Base-by-base conservation (phyloP, 495 filamentous ascomycete genomes). In the Penicillium nucicola region DNA sequence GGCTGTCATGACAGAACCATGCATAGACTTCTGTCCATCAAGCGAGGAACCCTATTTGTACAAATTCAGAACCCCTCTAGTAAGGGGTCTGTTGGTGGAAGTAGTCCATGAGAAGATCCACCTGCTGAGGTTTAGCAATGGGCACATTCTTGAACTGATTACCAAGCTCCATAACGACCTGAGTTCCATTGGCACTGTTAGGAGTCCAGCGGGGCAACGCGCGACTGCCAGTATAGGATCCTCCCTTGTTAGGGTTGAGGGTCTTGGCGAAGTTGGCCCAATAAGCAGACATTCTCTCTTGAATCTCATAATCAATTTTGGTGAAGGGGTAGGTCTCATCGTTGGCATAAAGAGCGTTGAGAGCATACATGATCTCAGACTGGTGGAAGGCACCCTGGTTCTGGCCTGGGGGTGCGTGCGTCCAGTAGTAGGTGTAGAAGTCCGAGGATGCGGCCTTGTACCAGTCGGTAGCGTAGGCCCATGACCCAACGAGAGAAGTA, bases 391-490 rank as follows among this genome's bases (percentile, higher is more conserved):
- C 64, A 13, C 64, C 64, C 47, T 57, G 53, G 48, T 37, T 28
- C 50, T 65, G 59, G 20, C 61, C 55, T 0, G 61, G 64, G 5
- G 64, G 64, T 11, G 64, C 61, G 40, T 65, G 61, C 40, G 56
- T 58, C 62, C 65, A 68, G 57, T 63, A 61, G 52, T 68, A 68
- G 14, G 65, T 65, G 49, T 62, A 68, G 38, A 63, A 65, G n/a
- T 55, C 28, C 2, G 52, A 32, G 2, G 56, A 32, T n/a, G 61
- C 61, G 9, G 55, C 31, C 47, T 65, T 58, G 50, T 58, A 56
- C 64, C 64, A 65, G 18, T 57, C 57, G 0, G 50, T 62, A 2
- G 58, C 64, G 23, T 55, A 65, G 25, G 56, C 55, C 61, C 61
- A 67, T 1, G 57, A 65, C 0, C 52, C 50, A 6, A 67, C 28